These are phyloP conservation scores for Schizothecium vesticola DNA, from an alignment of 495 filamentous ascomycete species.

Conservation along the genomic window DNA sequence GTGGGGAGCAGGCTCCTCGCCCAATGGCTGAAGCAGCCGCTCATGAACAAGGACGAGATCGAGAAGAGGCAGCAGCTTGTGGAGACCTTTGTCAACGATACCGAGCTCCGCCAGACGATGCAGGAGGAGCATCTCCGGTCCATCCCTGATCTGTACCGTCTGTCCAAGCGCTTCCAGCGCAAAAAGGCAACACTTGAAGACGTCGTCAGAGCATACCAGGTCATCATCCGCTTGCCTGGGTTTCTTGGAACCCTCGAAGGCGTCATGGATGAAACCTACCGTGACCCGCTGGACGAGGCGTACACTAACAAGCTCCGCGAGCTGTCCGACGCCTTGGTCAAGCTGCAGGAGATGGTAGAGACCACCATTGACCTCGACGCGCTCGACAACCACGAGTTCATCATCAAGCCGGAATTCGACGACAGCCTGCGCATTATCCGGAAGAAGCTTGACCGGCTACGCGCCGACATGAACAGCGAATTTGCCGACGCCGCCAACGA, in stretches of 20 bases:
- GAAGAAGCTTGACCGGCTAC: slow-evolving; percentile 82
- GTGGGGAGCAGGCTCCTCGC: slow-evolving; percentile 84
- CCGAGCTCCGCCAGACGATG: slow-evolving; percentile 91
- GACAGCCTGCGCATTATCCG: slow-evolving; percentile 81
- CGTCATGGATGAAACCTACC: slow-evolving; percentile 93
- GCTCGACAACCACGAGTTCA: slow-evolving; percentile 94
- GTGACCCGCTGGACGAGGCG: slow-evolving; percentile 75
- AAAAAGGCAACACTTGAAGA: slow-evolving; percentile 89
- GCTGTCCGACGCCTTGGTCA: slow-evolving; percentile 72
- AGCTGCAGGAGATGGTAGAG: slow-evolving; percentile 96
- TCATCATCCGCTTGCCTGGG: slow-evolving; percentile 82
- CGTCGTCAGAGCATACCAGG: slow-evolving; percentile 91
- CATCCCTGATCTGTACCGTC: slow-evolving; percentile 88
- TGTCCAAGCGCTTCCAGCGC: slow-evolving; percentile 91
- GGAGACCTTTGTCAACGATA: slow-evolving; percentile 90
- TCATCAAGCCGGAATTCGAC: slow-evolving; percentile 98
- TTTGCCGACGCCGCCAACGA: slow-evolving; percentile 71
- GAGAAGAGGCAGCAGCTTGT: slow-evolving; percentile 90
- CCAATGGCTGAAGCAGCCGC: slow-evolving; percentile 96
- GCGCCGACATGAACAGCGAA: slow-evolving; percentile 77
- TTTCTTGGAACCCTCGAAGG: slow-evolving; percentile 85
- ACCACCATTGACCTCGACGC: slow-evolving; percentile 96
- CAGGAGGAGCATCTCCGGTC: slow-evolving; percentile 94
- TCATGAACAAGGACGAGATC: slow-evolving; percentile 89
- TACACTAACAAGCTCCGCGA: slow-evolving; percentile 79